Evolutionary conservation across 1,284 basidiomycete genomes (phyloP).

Genomic region (Volvariella surrecta): DNA sequence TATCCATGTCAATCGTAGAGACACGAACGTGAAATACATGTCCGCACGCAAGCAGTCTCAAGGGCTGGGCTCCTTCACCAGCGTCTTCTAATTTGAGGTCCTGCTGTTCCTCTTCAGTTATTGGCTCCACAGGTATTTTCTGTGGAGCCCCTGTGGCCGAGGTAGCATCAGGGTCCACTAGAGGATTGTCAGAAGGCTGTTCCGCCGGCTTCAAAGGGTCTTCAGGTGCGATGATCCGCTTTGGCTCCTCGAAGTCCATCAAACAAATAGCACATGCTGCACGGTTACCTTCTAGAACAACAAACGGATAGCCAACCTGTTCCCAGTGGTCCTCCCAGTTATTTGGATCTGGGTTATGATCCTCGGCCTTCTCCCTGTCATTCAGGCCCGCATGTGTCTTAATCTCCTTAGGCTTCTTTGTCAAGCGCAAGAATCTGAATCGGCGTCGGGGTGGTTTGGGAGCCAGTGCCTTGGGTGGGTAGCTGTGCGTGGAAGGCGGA

Average conservation of each 20-base stretch:
- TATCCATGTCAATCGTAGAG: neutral
- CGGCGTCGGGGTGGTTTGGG: conserved; percentile 20
- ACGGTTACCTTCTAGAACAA: conserved; percentile 68
- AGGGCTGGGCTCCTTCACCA: conserved; percentile 64
- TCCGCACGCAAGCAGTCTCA: conserved; percentile 63
- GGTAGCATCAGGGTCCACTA: neutral
- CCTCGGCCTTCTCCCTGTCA: conserved; percentile 18
- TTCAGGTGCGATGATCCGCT: conserved; percentile 11
- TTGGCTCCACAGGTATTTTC: conserved; percentile 2
- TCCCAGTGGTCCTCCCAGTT: conserved; percentile 49
- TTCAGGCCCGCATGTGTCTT: conserved; percentile 14
- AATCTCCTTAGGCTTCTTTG: conserved; percentile 17
- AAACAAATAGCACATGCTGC: conserved; percentile 77
- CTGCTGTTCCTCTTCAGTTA: conserved; percentile 24
- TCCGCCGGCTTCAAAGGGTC: conserved; percentile 5
- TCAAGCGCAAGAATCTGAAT: conserved; percentile 42
- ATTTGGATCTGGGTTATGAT: conserved; percentile 24
- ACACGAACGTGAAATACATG: conserved; percentile 76
- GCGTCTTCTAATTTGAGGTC: conserved; percentile 52
- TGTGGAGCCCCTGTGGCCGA: neutral
- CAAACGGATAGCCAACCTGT: conserved; percentile 36
- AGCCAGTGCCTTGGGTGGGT: conserved; percentile 42
- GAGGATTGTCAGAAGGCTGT: neutral
- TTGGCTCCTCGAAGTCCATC: conserved; percentile 75
- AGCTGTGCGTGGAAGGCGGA: conserved; percentile 38